A percentile compares a stretch with the other conserved stretches of the same genome.
phyloP scores from a whole-genome alignment of 1,284 basidiomycete species.

The Pterula multifida region DNA sequence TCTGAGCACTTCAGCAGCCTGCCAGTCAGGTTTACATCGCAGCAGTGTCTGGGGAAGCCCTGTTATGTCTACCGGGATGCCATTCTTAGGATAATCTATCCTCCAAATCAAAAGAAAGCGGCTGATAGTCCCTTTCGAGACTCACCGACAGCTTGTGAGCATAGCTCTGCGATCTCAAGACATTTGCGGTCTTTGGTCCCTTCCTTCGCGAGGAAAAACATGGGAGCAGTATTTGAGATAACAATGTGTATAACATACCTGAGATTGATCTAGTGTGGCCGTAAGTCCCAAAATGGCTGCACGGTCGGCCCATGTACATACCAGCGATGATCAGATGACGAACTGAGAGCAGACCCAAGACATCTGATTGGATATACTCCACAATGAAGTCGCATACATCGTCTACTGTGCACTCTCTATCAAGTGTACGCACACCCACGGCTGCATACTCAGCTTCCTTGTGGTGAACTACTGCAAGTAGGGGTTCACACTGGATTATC shows the following conservation, averaged over 20 bases:
- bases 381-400: conserved; percentile 77
- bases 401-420: conserved; percentile 47
- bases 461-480: conserved; percentile 37
- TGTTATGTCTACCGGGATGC: conserved; percentile 42
- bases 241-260: not conserved
- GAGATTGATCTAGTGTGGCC: conserved; percentile 2
- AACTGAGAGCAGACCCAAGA: conserved; percentile 49
- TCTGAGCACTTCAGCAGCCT: conserved; percentile 47
- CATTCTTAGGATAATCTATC: conserved; percentile 70
- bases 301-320: conserved; percentile 22
- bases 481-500: conserved; percentile 34
- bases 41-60: conserved; percentile 38
- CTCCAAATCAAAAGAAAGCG: conserved; percentile 29
- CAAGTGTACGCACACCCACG: conserved; percentile 28
- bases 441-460: conserved; percentile 43
- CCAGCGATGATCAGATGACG: conserved; percentile 66
- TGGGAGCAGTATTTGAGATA: too few relatives aligned
- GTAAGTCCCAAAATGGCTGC: not conserved
- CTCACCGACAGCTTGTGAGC: conserved; percentile 28
- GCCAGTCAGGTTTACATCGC: conserved; percentile 66
- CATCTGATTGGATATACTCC: conserved; percentile 61
- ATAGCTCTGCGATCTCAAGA: conserved; percentile 50
- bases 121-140: not conserved
- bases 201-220: conserved; percentile 24
- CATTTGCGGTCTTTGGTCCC: conserved; percentile 60